Evolutionary conservation across 2,329 filamentous ascomycete genomes (phyloP).

Genomic region (Fusarium sublunatum): DNA sequence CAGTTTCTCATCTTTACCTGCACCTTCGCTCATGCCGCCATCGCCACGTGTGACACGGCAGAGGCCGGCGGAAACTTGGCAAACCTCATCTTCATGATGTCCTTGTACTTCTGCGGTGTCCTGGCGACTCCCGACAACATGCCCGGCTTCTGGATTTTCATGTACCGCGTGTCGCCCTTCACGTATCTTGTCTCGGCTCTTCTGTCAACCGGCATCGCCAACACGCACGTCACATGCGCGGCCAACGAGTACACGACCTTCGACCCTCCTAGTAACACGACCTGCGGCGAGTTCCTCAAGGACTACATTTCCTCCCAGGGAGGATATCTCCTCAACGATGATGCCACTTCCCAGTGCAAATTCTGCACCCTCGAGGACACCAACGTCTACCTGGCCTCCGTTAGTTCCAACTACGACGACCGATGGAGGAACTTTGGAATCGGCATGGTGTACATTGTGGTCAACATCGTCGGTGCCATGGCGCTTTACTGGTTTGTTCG

Average conservation of each 20-base stretch:
- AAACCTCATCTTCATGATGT: slow-evolving; percentile 72
- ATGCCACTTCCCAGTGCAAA: slow-evolving; percentile 59
- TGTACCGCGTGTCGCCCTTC: slow-evolving; percentile 75
- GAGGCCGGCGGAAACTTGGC: slow-evolving; percentile 76
- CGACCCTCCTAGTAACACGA: slow-evolving; percentile 63
- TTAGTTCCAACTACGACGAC: slow-evolving; percentile 61
- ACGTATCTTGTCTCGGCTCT: slow-evolving; percentile 48
- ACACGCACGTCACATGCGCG: slow-evolving; percentile 61
- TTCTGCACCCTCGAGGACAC: slow-evolving; percentile 58
- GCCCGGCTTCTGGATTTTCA: slow-evolving; percentile 78
- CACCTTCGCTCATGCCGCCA: slow-evolving; percentile 74
- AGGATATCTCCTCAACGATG: slow-evolving; percentile 65
- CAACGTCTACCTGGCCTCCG: slow-evolving; percentile 53
- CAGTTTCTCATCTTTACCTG: slow-evolving; percentile 75
- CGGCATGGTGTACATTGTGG: slow-evolving; percentile 63
- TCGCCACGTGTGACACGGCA: slow-evolving; percentile 72
- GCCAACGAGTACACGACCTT: slow-evolving; percentile 74
- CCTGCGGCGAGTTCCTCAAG: slow-evolving; percentile 66
- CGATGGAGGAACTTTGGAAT: slow-evolving; percentile 70
- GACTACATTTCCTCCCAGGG: slow-evolving; percentile 57
- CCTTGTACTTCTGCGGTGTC: slow-evolving; percentile 73
- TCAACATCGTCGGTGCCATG: slow-evolving; percentile 64
- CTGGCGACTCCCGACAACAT: slow-evolving; percentile 68
- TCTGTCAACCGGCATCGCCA: slow-evolving; percentile 46
- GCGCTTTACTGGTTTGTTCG: slow-evolving; percentile 62